phyloP scores from a whole-genome alignment of 2,329 filamentous ascomycete genomes.

The Ramularia collo-cygni region DNA sequence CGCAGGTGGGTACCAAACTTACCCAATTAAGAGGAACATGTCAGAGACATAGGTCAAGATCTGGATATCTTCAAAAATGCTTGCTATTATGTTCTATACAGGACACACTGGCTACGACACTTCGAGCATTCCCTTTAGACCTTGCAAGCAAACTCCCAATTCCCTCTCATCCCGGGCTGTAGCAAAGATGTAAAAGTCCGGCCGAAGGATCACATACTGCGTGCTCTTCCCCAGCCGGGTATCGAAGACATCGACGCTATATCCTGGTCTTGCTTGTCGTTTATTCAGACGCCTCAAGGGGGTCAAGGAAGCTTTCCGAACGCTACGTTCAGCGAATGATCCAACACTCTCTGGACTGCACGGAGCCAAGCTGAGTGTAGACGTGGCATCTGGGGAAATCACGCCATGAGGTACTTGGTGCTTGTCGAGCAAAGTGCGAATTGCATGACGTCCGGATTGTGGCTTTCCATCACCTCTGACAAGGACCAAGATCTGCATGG shows the following conservation, averaged over 20 bases:
- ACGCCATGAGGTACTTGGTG: neutral
- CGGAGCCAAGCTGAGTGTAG: neutral
- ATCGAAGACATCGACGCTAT: constrained; percentile 2
- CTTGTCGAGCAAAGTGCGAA: neutral
- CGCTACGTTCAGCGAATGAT: neutral
- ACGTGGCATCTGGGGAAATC: neutral
- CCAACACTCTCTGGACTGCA: constrained; percentile 1
- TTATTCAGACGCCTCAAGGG: neutral
- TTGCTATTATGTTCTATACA: too few species aligned
- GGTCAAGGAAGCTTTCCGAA: constrained; percentile 1
- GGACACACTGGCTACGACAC: neutral
- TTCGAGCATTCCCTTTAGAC: neutral
- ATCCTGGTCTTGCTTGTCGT: constrained; percentile 1
- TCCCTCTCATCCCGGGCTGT: constrained; percentile 1
- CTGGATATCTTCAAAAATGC: too few species aligned
- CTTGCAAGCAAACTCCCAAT: constrained; percentile 1
- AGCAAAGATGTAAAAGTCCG: constrained; percentile 7
- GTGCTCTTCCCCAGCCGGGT: neutral
- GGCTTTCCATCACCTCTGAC: neutral
- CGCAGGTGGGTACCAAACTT: too few species aligned
- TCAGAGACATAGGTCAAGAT: too few species aligned
- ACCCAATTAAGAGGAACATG: too few species aligned
- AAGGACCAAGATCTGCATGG: constrained; percentile 1
- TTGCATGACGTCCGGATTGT: neutral
- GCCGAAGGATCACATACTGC: constrained; percentile 3